Percentiles rank a stretch among this genome's conserved stretches.
Evolutionary conservation across 202 grass and related monocot genomes (phyloP).

Genomic region (Brachypodium distachyon): DNA sequence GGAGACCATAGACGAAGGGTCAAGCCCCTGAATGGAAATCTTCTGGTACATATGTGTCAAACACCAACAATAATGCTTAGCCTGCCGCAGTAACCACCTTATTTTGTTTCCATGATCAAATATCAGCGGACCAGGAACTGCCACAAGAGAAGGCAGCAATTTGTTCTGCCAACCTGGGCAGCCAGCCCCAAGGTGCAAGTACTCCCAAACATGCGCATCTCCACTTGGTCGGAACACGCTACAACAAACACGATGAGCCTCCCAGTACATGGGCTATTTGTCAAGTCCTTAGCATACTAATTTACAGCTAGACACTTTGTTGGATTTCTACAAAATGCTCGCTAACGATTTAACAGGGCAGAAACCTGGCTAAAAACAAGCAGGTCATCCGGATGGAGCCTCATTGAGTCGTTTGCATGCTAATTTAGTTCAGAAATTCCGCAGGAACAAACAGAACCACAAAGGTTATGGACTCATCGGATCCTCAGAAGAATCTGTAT

Average conservation of each 20-base stretch:
- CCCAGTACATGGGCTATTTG: slow-evolving; percentile 22
- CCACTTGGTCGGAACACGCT: slow-evolving; percentile 21
- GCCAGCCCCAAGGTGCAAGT: slow-evolving; percentile 47
- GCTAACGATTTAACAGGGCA: slow-evolving; percentile 28
- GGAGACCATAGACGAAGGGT: background rate
- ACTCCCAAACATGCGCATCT: slow-evolving; percentile 30
- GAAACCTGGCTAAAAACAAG: slow-evolving; percentile 80
- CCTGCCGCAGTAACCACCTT: slow-evolving; percentile 23
- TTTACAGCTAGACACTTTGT: slow-evolving; percentile 69
- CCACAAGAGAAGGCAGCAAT: slow-evolving; percentile 93
- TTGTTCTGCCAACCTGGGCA: slow-evolving; percentile 96
- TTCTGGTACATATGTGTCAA: slow-evolving; percentile 36
- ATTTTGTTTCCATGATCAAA: slow-evolving; percentile 33
- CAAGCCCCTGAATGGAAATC: background rate
- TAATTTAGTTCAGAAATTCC: slow-evolving; percentile 18
- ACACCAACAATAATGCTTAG: slow-evolving; percentile 6
- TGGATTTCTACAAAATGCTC: slow-evolving; percentile 46
- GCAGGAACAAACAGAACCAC: background rate
- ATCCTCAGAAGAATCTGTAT: slow-evolving; percentile 64
- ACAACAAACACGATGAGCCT: slow-evolving; percentile 16
- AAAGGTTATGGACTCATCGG: slow-evolving; percentile 67
- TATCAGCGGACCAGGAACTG: slow-evolving; percentile 55
- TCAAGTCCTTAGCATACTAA: slow-evolving; percentile 49
- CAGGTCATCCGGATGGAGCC: slow-evolving; percentile 54
- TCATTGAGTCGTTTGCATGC: slow-evolving; percentile 29